Conservation (phyloP, 805 yeast genomes). For the Ogataea nitratoaversa region DNA sequence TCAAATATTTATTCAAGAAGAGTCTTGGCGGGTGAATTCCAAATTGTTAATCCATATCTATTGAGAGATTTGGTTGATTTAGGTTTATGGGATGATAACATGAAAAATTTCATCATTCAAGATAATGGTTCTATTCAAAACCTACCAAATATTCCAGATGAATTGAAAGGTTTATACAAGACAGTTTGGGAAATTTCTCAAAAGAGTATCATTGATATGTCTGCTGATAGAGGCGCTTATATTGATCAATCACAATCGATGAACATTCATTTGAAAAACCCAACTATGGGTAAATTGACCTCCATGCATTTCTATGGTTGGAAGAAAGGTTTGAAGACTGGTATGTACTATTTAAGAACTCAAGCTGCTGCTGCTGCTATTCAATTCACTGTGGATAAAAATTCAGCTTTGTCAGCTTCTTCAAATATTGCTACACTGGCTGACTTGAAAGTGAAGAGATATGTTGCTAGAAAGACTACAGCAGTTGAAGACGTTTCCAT, state of each 20-base stretch:
- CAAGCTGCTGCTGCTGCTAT: slow-evolving; percentile 98
- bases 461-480: slow-evolving; percentile 28
- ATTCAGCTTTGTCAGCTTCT: slow-evolving; percentile 30
- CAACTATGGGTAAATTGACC: slow-evolving; percentile 97
- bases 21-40: slow-evolving; percentile 62
- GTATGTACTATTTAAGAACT: slow-evolving; percentile 97
- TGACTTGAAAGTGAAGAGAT: slow-evolving; percentile 31
- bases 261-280: slow-evolving; percentile 86
- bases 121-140: slow-evolving; percentile 57
- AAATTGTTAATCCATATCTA: slow-evolving; percentile 57
- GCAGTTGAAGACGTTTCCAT: slow-evolving; percentile 28
- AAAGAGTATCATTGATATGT: slow-evolving; percentile 55
- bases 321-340: slow-evolving; percentile 98
- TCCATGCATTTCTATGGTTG: slow-evolving; percentile 99
- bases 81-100: slow-evolving; percentile 53
- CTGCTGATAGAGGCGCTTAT: slow-evolving; percentile 75
- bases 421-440: slow-evolving; percentile 25
- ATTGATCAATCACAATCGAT: slow-evolving; percentile 91
- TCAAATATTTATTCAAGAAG: slow-evolving; percentile 60
- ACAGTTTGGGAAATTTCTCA: slow-evolving; percentile 64
- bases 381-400: slow-evolving; percentile 78
- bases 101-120: slow-evolving; percentile 52
- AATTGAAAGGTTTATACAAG: slow-evolving; percentile 50
- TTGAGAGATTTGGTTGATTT: slow-evolving; percentile 54
- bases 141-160: slow-evolving; percentile 50